Conservation (phyloP, 768 basidiomycete genomes). For the Boletus huronensis region DNA sequence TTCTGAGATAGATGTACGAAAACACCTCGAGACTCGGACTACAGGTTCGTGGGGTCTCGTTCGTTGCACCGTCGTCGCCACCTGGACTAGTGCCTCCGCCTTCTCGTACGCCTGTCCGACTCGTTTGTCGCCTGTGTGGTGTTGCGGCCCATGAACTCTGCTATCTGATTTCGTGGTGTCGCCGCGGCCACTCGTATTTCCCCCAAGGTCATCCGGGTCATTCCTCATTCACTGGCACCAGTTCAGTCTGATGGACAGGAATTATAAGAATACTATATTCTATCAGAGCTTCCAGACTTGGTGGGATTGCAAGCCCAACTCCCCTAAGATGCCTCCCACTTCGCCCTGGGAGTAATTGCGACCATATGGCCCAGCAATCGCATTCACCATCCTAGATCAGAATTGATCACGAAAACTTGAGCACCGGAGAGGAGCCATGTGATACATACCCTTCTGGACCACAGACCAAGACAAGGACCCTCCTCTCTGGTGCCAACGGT, state of each 20-base stretch:
- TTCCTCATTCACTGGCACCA: neutral
- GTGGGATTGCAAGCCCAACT: slow-evolving; percentile 55
- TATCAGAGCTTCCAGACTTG: slow-evolving; percentile 68
- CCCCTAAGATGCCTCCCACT: slow-evolving; percentile 62
- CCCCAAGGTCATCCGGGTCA: too few species aligned
- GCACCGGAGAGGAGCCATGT: neutral
- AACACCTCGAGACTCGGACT: neutral
- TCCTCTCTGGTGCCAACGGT: slow-evolving; percentile 31
- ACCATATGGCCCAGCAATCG: slow-evolving; percentile 74
- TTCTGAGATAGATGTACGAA: too few species aligned
- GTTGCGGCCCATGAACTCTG: too few species aligned
- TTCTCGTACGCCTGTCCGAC: too few species aligned
- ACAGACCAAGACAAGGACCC: slow-evolving; percentile 68
- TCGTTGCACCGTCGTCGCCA: too few species aligned
- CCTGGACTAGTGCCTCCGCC: too few species aligned
- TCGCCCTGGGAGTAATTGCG: slow-evolving; percentile 72
- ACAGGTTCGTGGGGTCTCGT: neutral
- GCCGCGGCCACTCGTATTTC: too few species aligned
- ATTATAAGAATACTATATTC: neutral
- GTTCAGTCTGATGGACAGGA: neutral
- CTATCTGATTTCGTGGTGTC: too few species aligned
- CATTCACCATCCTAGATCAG: slow-evolving; percentile 60
- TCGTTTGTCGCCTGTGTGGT: too few species aligned
- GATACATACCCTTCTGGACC: slow-evolving; percentile 75
- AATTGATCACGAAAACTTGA: neutral